These are phyloP conservation scores for Cyamopsis tetragonoloba DNA, from an alignment of 306 rosid genomes.

Conservation along the genomic window DNA sequence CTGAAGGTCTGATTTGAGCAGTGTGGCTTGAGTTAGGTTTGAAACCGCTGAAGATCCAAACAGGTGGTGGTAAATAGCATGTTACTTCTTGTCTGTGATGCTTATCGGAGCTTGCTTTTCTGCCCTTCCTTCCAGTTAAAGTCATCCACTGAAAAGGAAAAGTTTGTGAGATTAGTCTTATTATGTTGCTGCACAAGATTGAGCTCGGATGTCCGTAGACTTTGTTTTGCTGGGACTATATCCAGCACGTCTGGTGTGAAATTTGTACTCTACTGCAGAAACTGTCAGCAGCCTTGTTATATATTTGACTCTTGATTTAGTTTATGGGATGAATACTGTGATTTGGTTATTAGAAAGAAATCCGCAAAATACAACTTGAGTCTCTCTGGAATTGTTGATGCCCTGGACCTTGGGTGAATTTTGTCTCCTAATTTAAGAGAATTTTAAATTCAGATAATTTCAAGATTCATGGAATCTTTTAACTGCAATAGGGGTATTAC, in stretches of 20 bases:
- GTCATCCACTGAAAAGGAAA: conserved; percentile 1
- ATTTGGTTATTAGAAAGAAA: not conserved
- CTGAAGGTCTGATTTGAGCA: conserved; percentile 31
- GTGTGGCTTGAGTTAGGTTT: not conserved
- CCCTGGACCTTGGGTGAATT: not conserved
- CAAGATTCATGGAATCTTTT: not conserved
- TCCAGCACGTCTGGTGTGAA: not conserved
- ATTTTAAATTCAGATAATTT: not conserved
- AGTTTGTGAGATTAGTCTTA: not conserved
- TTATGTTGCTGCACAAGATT: not conserved
- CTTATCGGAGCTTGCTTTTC: not conserved
- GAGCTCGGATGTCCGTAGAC: not conserved
- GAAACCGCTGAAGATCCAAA: not conserved
- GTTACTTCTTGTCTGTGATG: conserved; percentile 3
- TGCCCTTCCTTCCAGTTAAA: not conserved
- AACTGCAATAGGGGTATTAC: not conserved
- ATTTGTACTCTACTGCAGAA: not conserved
- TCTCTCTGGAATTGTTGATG: too few species aligned
- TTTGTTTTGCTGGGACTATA: not conserved
- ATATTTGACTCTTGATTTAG: not conserved
- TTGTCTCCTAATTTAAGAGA: not conserved
- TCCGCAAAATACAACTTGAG: not conserved
- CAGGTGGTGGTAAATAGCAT: not conserved
- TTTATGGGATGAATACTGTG: not conserved
- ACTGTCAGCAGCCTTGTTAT: not conserved